Percentiles rank a stretch among this genome's conserved stretches.
These are phyloP conservation scores for Blastocystis sp. DNA, from an alignment of 352 stramenopile genomes.

Conservation along the genomic window DNA sequence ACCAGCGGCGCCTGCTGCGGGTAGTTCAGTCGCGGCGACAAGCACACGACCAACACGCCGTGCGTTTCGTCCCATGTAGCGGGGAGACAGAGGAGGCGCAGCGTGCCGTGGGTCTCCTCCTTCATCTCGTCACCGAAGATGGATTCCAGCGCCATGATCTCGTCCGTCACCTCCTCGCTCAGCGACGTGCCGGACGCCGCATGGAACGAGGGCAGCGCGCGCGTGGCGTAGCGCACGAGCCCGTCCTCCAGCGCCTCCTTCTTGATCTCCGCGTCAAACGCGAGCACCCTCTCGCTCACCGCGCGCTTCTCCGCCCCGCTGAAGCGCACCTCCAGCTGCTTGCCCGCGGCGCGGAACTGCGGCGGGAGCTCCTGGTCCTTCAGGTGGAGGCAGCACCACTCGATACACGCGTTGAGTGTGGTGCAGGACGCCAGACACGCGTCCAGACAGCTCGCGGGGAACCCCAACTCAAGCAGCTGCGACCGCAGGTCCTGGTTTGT, in stretches of 20 bases:
- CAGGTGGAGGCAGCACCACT: constrained; percentile 77
- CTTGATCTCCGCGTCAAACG: not conserved
- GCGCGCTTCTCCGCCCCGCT: not conserved
- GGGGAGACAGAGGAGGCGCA: not conserved
- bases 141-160: constrained; percentile 18
- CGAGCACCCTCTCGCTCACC: not conserved
- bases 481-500: not conserved
- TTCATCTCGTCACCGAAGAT: constrained; percentile 29
- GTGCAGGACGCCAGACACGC: not conserved
- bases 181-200: not conserved
- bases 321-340: constrained; percentile 83
- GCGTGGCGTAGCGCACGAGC: not conserved
- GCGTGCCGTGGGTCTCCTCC: not conserved
- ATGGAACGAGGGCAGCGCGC: not conserved
- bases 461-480: constrained; percentile 18
- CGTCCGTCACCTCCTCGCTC: not conserved
- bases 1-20: constrained; percentile 1
- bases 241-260: not conserved
- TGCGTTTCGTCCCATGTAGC: not conserved
- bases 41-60: not conserved
- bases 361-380: constrained; percentile 75
- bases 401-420: constrained; percentile 69
- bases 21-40: constrained; percentile 4
- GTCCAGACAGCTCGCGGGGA: not conserved
- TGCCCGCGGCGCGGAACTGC: constrained; percentile 85